Evolutionary conservation across 2,329 filamentous ascomycete species (phyloP), one percentile per base, ranked within the genome.

Genomic region (Aspergillus sp.): DNA sequence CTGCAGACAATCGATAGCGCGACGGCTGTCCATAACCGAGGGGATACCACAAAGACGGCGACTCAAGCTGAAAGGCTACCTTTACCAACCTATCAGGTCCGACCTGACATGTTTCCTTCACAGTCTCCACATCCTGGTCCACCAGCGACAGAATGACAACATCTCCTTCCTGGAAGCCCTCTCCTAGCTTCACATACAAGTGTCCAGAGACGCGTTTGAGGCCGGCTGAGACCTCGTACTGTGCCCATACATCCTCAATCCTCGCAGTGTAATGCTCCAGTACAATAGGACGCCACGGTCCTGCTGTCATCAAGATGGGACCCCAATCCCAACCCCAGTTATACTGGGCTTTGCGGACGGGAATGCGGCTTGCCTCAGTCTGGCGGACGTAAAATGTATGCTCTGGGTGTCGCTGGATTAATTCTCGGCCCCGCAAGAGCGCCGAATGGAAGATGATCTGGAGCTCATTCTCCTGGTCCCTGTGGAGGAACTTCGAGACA

Each of bases 301-400:
- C 84, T 10, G 77, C 79, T 0, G 82, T 83, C 65, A 84, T 76
- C 46, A 86, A 60, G 7, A 84, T 76, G 0, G 84, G 84, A 0
- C 84, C 85, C 85, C 84, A 87, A 60, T 88, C 84, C 84, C 84
- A 88, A 2, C 85, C 83, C 82, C 82, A 88, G 58, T 86, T 80
- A 59, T 84, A 87, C 65, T 87, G 84, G 0, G 84, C 82, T 63
- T 87, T 88, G 16, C 84, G 73, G 0, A 82, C 78, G 4, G 78
- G 77, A 2, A 82, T 63, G 17, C 73, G 60, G 13, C 68, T 62
- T 6, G 65, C 54, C 20, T 76, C 74, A 1, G 74, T 75, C 53
- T 77, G 77, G 56, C 73, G 76, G 10, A 68, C 68, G 1, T 70
- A 64, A 65, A 73, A 80, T 33, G 63, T 66, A 57, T 80, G 77